Base-by-base conservation (phyloP, 345 rosid genomes). In the Draba incana region DNA sequence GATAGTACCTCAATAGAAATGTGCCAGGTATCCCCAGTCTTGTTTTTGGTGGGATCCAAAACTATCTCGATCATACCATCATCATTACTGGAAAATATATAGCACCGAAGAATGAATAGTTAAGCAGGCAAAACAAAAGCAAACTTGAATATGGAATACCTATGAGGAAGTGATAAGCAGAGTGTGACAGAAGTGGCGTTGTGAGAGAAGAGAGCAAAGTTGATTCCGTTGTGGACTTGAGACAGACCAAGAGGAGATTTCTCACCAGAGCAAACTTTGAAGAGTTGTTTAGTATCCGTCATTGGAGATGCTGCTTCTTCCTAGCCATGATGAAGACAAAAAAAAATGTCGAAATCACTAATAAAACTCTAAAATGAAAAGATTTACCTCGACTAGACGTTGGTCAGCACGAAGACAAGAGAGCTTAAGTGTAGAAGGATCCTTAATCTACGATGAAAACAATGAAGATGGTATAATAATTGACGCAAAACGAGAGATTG, bases 1-100 rank as follows among this genome's bases (percentile, higher is more conserved):
- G n/a, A n/a, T n/a, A n/a, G 49, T 28, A 88, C 98, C 97, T 90
- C 83, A 38, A 93, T 57, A 49, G 78, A 84, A 45, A 90, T 84
- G 75, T 93, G 98, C 98, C 97, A 93, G 68, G 83, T 73, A 74
- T 93, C 92, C 60, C 96, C 97, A 15, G 97, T 93, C 83, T 82
- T 93, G 64, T 93, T 93, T 44, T 48, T 57, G 10, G 8, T 74
- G 54, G 91, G 86, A 84, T 93, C 92, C 86, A 93, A 66, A 68
- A 83, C 71, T 62, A 90, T 75, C 77, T 90, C 88, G 48, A 88
- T 74, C 85, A 85, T 76, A 66, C 69, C 81, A 66, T 63, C 85
- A 67, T 69, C 84, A 58, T 62, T 82, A 83, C 92, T 86, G 48
- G 10, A 6, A 54, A 30, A 64, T n/a, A 47, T 6, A 64, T 44